Evolutionary conservation across 345 rosid species (phyloP).

Genomic region (Alliaria petiolata): DNA sequence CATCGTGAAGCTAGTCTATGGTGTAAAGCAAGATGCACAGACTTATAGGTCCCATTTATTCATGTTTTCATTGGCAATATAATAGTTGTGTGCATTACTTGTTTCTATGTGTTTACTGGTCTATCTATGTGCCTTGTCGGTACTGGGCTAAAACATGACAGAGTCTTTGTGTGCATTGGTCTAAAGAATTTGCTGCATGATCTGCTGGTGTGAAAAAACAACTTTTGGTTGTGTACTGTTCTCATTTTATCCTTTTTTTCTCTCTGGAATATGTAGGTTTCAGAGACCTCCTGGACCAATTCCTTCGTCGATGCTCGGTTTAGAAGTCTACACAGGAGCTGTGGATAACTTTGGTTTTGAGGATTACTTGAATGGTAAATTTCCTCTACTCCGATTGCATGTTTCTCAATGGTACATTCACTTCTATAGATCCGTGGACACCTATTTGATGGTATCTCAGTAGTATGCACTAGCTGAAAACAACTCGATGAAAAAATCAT

Average conservation of each 20-base stretch:
- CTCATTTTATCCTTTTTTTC: not conserved
- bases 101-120: no score
- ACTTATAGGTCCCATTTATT: no score
- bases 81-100: no score
- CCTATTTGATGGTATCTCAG: not conserved
- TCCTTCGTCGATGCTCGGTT: conserved; percentile 91
- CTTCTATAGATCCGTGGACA: not conserved
- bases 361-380: conserved; percentile 87
- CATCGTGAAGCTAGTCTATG: not conserved
- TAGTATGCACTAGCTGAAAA: not conserved
- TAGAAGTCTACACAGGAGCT: conserved; percentile 77
- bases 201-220: not conserved
- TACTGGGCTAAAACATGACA: no score
- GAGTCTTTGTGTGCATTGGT: not conserved
- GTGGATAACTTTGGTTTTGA: conserved; percentile 85
- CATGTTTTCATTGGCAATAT: no score
- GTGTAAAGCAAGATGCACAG: not conserved
- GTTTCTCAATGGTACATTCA: not conserved
- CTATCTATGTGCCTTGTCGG: no score
- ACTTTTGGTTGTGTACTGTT: not conserved
- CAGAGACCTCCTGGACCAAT: conserved; percentile 90
- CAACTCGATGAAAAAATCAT: no score
- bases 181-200: not conserved
- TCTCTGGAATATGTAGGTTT: conserved; percentile 45
- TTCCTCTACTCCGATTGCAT: not conserved